These are phyloP conservation scores for Alternaria arborescens DNA, from an alignment of 2,329 filamentous ascomycete species.

Conservation along the genomic window DNA sequence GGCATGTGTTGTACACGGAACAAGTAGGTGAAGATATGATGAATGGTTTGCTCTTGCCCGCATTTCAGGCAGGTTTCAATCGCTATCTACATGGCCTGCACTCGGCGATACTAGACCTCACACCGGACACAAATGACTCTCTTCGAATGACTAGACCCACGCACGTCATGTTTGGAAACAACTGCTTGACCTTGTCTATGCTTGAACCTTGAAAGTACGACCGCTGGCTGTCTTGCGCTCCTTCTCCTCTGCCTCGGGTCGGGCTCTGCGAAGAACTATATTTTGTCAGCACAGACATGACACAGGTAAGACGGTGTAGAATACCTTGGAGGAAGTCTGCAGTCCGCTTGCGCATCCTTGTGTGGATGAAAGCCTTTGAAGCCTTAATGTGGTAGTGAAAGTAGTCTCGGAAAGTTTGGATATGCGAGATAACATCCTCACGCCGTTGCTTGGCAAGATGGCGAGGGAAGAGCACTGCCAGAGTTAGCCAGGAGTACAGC, in stretches of 20 bases:
- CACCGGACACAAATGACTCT: background rate
- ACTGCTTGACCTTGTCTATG: constrained; percentile 19
- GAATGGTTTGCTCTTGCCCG: background rate
- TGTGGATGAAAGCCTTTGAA: constrained; percentile 99
- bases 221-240: constrained; percentile 98
- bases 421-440: constrained; percentile 96
- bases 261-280: constrained; percentile 89
- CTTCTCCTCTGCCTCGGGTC: constrained; percentile 95
- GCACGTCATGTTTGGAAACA: background rate
- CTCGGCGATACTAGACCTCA: background rate
- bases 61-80: background rate
- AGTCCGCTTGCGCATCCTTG: constrained; percentile 95
- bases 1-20: background rate
- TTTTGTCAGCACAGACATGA: constrained; percentile 46
- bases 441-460: constrained; percentile 91
- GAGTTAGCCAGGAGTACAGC: constrained; percentile 25
- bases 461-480: constrained; percentile 87
- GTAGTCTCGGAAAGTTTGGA: constrained; percentile 99
- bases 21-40: background rate
- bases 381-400: constrained; percentile 99
- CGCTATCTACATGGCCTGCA: background rate
- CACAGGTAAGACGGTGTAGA: constrained; percentile 25
- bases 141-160: background rate
- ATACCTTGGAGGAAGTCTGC: constrained; percentile 97
- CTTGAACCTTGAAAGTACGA: constrained; percentile 81